Evolutionary conservation across 257 asterid species (phyloP).

Genomic region (Asclepias syriaca): DNA sequence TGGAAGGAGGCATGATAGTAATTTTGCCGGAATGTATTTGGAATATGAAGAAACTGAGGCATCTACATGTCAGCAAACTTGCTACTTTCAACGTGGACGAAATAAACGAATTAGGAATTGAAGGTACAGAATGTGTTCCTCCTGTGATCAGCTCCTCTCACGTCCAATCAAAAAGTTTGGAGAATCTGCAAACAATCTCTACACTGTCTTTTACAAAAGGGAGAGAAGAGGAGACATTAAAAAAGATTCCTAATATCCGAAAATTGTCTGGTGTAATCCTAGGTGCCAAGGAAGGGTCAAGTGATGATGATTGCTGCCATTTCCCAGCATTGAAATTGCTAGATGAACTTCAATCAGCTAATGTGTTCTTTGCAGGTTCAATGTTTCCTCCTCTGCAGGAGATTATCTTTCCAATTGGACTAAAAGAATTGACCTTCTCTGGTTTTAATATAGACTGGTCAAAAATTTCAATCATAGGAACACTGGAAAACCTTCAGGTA

Average conservation of each 20-base stretch:
- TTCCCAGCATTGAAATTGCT: not conserved
- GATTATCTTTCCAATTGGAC: no score
- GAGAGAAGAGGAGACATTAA: not conserved
- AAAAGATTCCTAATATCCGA: not conserved
- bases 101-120: not conserved
- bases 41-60: slow-evolving; percentile 13
- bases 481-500: no score
- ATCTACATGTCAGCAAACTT: not conserved
- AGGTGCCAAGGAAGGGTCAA: not conserved
- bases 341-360: slow-evolving; percentile 1
- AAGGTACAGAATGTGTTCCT: not conserved
- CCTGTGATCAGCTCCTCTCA: not conserved
- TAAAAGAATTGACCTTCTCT: no score
- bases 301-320: not conserved
- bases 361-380: no score
- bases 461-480: no score
- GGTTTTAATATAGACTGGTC: no score
- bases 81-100: not conserved
- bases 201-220: no score
- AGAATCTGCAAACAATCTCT: not conserved
- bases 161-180: not conserved
- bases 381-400: no score
- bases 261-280: not conserved
- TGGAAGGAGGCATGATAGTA: not conserved
- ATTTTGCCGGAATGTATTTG: slow-evolving; percentile 5